A percentile compares a stretch with the other conserved stretches of the same genome.
Conservation (phyloP, 129 eudicot species). For the Rutidosis leptorrhynchoides region DNA sequence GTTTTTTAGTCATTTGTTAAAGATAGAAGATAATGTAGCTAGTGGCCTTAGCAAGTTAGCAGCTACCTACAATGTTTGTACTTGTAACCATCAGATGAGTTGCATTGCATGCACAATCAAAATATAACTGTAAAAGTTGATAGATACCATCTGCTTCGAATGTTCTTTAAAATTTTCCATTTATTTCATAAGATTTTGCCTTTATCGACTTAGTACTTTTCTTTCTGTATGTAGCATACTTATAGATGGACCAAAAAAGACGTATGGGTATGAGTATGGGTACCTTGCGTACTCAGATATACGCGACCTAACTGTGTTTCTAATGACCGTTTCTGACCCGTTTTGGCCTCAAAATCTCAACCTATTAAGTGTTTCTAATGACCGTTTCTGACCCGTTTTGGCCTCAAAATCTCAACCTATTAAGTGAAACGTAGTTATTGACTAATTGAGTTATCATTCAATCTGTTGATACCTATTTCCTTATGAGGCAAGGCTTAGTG, state of each 20-base stretch:
- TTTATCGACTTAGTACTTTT: not conserved
- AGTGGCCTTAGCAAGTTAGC: constrained; percentile 26
- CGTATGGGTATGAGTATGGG: no score
- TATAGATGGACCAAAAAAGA: not conserved
- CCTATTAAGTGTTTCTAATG: no score
- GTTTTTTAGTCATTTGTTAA: constrained; percentile 17
- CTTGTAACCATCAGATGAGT: constrained; percentile 18
- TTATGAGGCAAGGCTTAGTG: no score
- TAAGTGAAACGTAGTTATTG: no score
- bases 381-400: no score
- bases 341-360: no score
- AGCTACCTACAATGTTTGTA: constrained; percentile 16
- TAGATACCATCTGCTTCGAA: constrained; percentile 19
- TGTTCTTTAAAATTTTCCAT: not conserved
- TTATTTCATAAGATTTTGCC: constrained; percentile 9
- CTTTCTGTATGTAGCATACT: not conserved
- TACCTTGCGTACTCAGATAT: no score
- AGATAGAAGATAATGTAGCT: constrained; percentile 30
- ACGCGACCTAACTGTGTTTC: no score
- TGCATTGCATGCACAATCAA: constrained; percentile 9
- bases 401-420: no score
- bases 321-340: no score
- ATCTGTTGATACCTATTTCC: no score
- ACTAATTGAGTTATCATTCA: no score
- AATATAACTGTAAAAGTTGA: constrained; percentile 16